A percentile compares a stretch with the other conserved stretches of the same genome.
Evolutionary conservation across 768 basidiomycete species (phyloP).

Genomic region (Clavulina sp.): DNA sequence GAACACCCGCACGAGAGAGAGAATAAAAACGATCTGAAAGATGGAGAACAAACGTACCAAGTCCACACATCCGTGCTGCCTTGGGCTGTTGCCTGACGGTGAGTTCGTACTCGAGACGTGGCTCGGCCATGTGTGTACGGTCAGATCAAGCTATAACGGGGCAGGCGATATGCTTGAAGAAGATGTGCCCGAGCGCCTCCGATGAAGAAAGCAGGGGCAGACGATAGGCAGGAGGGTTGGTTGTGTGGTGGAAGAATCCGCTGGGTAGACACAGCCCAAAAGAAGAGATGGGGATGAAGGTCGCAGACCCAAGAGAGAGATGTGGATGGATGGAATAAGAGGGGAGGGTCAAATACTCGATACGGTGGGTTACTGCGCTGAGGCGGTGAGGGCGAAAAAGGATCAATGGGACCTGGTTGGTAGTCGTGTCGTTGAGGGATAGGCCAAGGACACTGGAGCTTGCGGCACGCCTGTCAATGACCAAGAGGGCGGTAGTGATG

Average conservation of each 20-base stretch:
- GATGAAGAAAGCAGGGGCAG: background rate
- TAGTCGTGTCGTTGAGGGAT: background rate
- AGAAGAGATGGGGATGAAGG: too few species aligned
- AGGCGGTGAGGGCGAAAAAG: background rate
- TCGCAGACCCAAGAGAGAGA: too few species aligned
- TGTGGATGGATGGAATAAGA: background rate
- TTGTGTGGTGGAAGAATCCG: too few species aligned
- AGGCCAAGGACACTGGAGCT: too few species aligned
- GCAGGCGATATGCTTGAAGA: too few species aligned
- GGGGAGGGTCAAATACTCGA: background rate
- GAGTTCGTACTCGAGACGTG: conserved; percentile 2
- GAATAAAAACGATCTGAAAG: background rate
- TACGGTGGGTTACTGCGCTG: background rate
- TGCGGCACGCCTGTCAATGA: too few species aligned
- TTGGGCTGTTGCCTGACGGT: conserved; percentile 18
- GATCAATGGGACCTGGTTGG: background rate
- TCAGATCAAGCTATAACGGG: too few species aligned
- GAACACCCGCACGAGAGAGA: background rate
- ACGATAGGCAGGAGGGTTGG: too few species aligned
- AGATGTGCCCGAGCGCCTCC: background rate
- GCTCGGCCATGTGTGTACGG: background rate
- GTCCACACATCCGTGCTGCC: conserved; percentile 22
- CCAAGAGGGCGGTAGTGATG: background rate
- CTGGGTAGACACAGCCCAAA: too few species aligned
- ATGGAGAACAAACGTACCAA: conserved; percentile 8